phyloP scores from a whole-genome alignment of 2,329 filamentous ascomycete species.

The Monilinia aucupariae region DNA sequence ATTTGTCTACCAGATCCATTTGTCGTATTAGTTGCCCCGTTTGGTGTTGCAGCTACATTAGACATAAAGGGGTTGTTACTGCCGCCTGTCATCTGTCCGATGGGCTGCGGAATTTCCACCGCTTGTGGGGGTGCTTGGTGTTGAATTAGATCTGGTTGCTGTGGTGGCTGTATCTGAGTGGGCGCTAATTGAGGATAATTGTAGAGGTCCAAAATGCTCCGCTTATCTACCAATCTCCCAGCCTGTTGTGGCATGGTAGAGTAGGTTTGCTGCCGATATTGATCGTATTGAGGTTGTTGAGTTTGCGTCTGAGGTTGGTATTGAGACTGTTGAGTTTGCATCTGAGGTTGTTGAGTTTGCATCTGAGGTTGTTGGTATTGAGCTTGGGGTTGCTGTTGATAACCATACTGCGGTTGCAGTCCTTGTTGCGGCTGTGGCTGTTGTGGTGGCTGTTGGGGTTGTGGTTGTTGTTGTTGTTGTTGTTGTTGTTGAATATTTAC shows the following conservation, averaged over 20 bases:
- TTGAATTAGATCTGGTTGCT: conserved; percentile 22
- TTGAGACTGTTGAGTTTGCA: conserved; percentile 30
- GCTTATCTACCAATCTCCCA: conserved; percentile 55
- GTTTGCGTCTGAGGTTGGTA: conserved; percentile 27
- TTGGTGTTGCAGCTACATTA: conserved; percentile 23
- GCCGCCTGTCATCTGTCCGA: conserved; percentile 21
- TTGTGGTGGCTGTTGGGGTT: not conserved
- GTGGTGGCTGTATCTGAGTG: conserved; percentile 18
- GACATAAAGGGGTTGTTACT: conserved; percentile 35
- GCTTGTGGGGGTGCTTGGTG: conserved; percentile 20
- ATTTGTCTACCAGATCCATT: conserved; percentile 38
- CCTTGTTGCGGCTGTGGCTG: not conserved
- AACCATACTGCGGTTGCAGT: conserved; percentile 2
- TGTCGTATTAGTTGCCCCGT: conserved; percentile 28
- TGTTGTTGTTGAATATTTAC: conserved; percentile 15
- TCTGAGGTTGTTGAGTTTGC: conserved; percentile 31
- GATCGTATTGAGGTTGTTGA: conserved; percentile 34
- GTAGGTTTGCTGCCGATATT: conserved; percentile 37
- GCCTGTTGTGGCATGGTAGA: conserved; percentile 41
- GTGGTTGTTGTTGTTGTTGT: conserved; percentile 1
- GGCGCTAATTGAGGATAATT: conserved; percentile 42
- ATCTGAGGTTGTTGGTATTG: conserved; percentile 30
- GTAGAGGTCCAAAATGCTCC: conserved; percentile 71
- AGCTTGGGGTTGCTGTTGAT: conserved; percentile 13
- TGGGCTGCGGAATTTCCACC: conserved; percentile 14